Evolutionary conservation across 2,329 filamentous ascomycete species (phyloP), one percentile per base, ranked within the genome.

Genomic region (Neofusicoccum laricinum): DNA sequence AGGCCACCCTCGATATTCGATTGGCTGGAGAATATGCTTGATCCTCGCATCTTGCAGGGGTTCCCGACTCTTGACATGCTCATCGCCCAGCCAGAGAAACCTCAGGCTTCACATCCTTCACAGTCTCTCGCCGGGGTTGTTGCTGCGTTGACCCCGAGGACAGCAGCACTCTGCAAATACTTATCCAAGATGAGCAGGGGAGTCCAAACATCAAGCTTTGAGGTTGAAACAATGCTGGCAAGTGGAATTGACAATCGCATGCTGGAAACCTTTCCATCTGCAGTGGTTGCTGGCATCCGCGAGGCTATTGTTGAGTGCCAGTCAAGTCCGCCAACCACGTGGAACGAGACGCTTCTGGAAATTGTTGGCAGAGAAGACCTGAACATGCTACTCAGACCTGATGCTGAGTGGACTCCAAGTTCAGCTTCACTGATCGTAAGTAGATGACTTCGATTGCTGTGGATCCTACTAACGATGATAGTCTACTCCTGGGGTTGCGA

Each of bases 231-330:
- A 25, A 88, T 97, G 78, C 83, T 89, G 65, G 81, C 86, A 48
- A 88, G 88, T 66, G 88, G 89, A 0, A 86, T 97, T 51, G 88
- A 84, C 6, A 77, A 78, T 10, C 81, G 84, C 25, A 80, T 93
- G 55, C 83, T 98, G 15, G 91, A 96, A 67, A 93, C 91, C 0
- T 80, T 98, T 1, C 94, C 95, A 1, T 92, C 96, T 75, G 88
- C 91, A 30, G 83, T 97, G n/a, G 85, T 91, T 62, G 86, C 89
- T 2, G 90, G 91, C 0, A 81, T 98, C 14, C 89, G 90, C 72
- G 93, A 98, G 77, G 88, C 90, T 4, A 92, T 98, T 45, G 86
- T 89, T n/a, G 84, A 87, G 67, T 96, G 92, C 68, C 93, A 97
- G 74, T 85, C 88, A n/a, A 86, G 87, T 66, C 94, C 94, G 17